These are phyloP conservation scores for sorghum (Sorghum bicolor) DNA, from an alignment of 176 grass and related monocot genomes.

Conservation along the genomic window Sorghum_bicolor_NCBIv3 NC_012871.2:76637501-76638000, in stretches of 20 bases:
- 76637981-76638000: conserved; percentile 59
- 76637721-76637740: conserved; percentile 20
- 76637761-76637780: conserved; percentile 35
- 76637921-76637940: conserved; percentile 64
- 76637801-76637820: conserved; percentile 87
- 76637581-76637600: conserved; percentile 89
- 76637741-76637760: conserved; percentile 4
- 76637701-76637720: conserved; percentile 30
- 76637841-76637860: conserved; percentile 81
- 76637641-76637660: conserved; percentile 67
- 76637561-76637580: conserved; percentile 59
- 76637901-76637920: conserved; percentile 73
- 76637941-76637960: conserved; percentile 71
- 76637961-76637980: conserved; percentile 78
- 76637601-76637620: conserved; percentile 71
- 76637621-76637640: conserved; percentile 70
- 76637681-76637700: conserved; percentile 79
- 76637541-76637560: conserved; percentile 44
- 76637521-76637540: conserved; percentile 62
- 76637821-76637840: conserved; percentile 82
- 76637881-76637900: conserved; percentile 75
- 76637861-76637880: conserved; percentile 84
- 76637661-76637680: conserved; percentile 88
- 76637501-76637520: conserved; percentile 62
- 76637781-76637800: conserved; percentile 83